Evolutionary conservation across 345 rosid genomes (phyloP), one percentile per base, ranked within the genome.

Genomic region (Litchi chinensis): DNA sequence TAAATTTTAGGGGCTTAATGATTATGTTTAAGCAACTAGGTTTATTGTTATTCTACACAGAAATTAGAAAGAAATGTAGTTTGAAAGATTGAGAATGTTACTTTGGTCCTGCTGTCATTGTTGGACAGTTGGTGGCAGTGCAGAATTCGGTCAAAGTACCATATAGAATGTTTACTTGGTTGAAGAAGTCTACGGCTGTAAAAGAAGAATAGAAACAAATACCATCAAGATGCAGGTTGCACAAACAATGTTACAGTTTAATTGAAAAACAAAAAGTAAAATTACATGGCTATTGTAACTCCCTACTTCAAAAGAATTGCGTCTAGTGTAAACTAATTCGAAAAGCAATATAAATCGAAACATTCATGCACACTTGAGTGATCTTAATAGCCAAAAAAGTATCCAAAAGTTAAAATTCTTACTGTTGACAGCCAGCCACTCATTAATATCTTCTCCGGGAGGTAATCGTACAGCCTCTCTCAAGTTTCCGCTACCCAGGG

Each of bases 351-450:
- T 43, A 19, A 68, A 21, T 43, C 9, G 41, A 19, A 10, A 44
- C 22, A 21, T 59, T n/a, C 19, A 28, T 18, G 3, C 10, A 18
- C 5, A 24, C 37, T 62, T 43, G 8, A 7, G 13, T 15, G 26
- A 75, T 26, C 19, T 28, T 5, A 26, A 26, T 28, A 44, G 8
- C 56, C 71, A 19, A 28, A 21, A 32, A 66, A 19, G 28, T 26
- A 26, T 18, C 16, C 8, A 72, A 39, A 64, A 37, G 74, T 28
- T 21, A 19, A 21, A 54, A 59, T 48, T 13, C 81, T 76, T 82
- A 91, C 95, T 91, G 78, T 91, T 91, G 15, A 91, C 95, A 5
- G 95, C 95, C 5, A 91, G 85, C 95, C 95, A 91, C 64, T 91
- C 95, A 15, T 89, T 87, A 46, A 88, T 74, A 77, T 91, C 95